phyloP scores from a whole-genome alignment of 2,329 filamentous ascomycete species.

The Ophiocordyceps camponoti-leonardi region DNA sequence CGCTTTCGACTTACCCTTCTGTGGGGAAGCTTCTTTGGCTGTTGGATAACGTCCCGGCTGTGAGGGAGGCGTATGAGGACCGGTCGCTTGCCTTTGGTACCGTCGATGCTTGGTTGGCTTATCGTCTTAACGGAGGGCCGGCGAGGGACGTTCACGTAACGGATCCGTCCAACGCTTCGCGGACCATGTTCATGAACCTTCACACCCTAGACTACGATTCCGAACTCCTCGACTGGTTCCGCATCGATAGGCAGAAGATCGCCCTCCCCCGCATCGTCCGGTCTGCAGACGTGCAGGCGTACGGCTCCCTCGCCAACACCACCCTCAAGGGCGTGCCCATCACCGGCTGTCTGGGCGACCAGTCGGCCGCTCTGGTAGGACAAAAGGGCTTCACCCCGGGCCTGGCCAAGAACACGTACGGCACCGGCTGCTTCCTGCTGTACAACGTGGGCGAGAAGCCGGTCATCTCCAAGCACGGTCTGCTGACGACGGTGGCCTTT shows the following conservation, averaged over 20 bases:
- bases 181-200: constrained; percentile 80
- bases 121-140: constrained; percentile 58
- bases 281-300: constrained; percentile 52
- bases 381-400: constrained; percentile 73
- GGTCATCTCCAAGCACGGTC: constrained; percentile 66
- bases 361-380: constrained; percentile 72
- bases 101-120: constrained; percentile 66
- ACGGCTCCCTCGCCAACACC: constrained; percentile 45
- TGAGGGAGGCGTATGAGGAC: constrained; percentile 54
- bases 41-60: constrained; percentile 46
- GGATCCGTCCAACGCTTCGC: constrained; percentile 66
- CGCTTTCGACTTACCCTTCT: constrained; percentile 69
- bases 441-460: constrained; percentile 79
- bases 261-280: constrained; percentile 61
- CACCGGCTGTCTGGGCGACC: constrained; percentile 73
- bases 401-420: constrained; percentile 80
- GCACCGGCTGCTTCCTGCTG: constrained; percentile 75
- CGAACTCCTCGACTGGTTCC: constrained; percentile 57
- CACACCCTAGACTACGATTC: constrained; percentile 60
- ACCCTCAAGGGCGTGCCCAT: constrained; percentile 48
- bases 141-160: constrained; percentile 53
- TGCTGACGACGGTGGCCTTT: constrained; percentile 77
- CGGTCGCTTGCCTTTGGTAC: constrained; percentile 63
- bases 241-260: constrained; percentile 51
- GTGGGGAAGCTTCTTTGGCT: constrained; percentile 67